These are phyloP conservation scores for Stagonosporopsis rhizophila DNA, from an alignment of 2,329 filamentous ascomycete genomes.

Conservation along the genomic window DNA sequence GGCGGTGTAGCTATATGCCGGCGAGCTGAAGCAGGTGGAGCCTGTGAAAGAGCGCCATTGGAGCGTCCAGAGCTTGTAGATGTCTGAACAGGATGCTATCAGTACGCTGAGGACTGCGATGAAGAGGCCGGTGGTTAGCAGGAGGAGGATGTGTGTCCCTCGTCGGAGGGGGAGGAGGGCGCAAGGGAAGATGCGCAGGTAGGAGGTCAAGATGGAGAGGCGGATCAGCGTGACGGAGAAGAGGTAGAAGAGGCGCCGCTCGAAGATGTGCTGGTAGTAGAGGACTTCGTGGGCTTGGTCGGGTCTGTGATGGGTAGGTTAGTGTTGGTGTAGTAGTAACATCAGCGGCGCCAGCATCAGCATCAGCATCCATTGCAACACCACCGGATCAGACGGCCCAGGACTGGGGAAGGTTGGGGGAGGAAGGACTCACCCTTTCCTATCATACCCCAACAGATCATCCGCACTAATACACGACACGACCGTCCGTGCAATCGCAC, in stretches of 20 bases:
- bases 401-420: too few species aligned
- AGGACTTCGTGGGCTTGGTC: constrained; percentile 28
- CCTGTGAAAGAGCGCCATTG: constrained; percentile 31
- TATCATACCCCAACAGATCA: constrained; percentile 33
- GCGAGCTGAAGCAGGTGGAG: constrained; percentile 35
- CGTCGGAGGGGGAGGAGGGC: constrained; percentile 25
- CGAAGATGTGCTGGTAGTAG: constrained; percentile 41
- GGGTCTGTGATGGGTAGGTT: constrained; percentile 19
- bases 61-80: constrained; percentile 33
- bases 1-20: constrained; percentile 36
- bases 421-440: constrained; percentile 27
- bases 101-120: constrained; percentile 34
- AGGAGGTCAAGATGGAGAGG: constrained; percentile 46
- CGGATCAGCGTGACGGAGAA: constrained; percentile 43
- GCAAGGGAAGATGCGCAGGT: constrained; percentile 46
- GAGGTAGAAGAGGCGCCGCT: constrained; percentile 46
- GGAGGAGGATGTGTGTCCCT: constrained; percentile 28
- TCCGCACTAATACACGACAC: constrained; percentile 39
- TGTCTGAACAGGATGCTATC: constrained; percentile 31
- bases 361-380: too few species aligned
- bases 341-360: too few species aligned
- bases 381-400: too few species aligned
- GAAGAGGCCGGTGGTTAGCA: constrained; percentile 28
- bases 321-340: background rate
- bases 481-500: constrained; percentile 32